Evolutionary conservation across 768 basidiomycete genomes (phyloP), one percentile per base, ranked within the genome.

Genomic region (Clavulina sp.): DNA sequence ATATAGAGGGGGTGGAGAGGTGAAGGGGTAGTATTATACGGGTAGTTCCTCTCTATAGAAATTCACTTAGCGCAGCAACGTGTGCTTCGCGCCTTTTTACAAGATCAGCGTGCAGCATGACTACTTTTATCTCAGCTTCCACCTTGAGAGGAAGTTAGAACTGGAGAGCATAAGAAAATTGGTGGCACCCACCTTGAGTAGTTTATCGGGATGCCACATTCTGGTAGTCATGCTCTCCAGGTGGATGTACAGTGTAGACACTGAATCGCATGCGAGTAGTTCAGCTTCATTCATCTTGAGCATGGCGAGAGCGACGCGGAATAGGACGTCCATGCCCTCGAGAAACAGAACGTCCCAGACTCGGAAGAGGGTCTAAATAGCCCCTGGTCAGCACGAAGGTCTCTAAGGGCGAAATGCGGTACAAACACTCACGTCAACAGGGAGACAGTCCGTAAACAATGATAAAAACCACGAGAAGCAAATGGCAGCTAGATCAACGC

Each of bases 381-480:
- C n/a, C n/a, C n/a, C n/a, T n/a, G n/a, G n/a, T n/a, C n/a, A 16
- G 23, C 23, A 31, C 18, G 16, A 30, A 23, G 24, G 34, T 19
- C 41, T 16, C 3, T 51, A 26, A 21, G 7, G n/a, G 3, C 21
- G 29, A 40, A 49, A 52, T 18, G 23, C 44, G 19, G 6, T 23
- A 4, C 3, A 48, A 62, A 26, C 13, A 28, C 72, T 30, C 52
- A 89, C 89, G 76, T 93, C 91, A 26, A 96, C 85, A 7, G 93
- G 93, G 5, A 96, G 68, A 61, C 92, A 93, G 58, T 95, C 91
- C 0, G 92, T 95, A 61, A 97, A 97, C 21, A 99, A 70, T 2
- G 88, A 91, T 24, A 99, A 68, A 66, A 96, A 95, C 95, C 95
- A 99, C 9, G 91, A 93, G 69, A 99, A 99, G 54, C 89, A 95